A percentile compares a stretch with the other conserved stretches of the same genome.
Evolutionary conservation across 805 yeast species (phyloP).

Genomic region (Wickerhamomyces bovis): DNA sequence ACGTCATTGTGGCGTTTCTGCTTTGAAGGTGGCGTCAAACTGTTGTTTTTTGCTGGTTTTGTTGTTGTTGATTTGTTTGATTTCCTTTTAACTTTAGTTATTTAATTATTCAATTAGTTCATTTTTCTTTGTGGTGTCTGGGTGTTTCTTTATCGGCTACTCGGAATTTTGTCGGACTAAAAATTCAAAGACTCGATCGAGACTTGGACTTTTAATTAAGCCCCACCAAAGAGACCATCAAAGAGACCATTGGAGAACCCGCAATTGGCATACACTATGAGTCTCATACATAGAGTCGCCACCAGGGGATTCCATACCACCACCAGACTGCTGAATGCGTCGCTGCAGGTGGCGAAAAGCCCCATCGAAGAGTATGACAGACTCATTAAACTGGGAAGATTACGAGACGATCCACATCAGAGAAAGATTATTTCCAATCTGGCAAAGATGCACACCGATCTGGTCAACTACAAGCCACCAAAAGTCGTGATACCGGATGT

Average conservation of each 20-base stretch:
- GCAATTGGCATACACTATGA: not conserved
- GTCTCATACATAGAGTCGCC: not conserved
- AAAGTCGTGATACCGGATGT: constrained; percentile 47
- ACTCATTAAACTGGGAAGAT: constrained; percentile 40
- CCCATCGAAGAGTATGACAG: constrained; percentile 49
- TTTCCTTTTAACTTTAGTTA: not conserved
- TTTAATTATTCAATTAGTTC: no score
- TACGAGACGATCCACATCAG: constrained; percentile 76
- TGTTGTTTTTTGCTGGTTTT: no score
- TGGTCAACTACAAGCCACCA: constrained; percentile 58
- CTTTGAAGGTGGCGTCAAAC: not conserved
- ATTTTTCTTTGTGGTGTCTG: not conserved
- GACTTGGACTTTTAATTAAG: not conserved
- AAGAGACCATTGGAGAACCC: not conserved
- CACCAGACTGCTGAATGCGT: constrained; percentile 4
- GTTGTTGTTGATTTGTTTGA: not conserved
- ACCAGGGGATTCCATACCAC: constrained; percentile 4
- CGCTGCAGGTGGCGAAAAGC: constrained; percentile 20
- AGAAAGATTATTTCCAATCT: constrained; percentile 61
- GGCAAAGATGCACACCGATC: constrained; percentile 49
- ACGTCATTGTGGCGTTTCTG: not conserved
- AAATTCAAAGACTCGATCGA: not conserved
- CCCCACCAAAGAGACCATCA: not conserved
- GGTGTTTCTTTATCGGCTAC: not conserved
- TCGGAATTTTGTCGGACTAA: not conserved